These are phyloP conservation scores for Davidsoniella neocaledoniae DNA, from an alignment of 2,329 filamentous ascomycete genomes.

Conservation along the genomic window DNA sequence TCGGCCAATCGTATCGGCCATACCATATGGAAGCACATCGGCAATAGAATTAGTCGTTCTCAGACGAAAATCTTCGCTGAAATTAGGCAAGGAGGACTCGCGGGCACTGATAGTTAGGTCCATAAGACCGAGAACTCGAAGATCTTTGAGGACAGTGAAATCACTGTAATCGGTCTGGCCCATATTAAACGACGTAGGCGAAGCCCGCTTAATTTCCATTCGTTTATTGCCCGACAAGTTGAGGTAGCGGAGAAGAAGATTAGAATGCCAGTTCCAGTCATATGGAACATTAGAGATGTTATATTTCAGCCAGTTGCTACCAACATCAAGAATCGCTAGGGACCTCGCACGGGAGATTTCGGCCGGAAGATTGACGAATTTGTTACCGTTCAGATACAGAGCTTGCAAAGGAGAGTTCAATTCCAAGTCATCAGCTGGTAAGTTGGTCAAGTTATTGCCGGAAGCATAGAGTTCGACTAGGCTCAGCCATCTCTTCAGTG, in stretches of 20 bases:
- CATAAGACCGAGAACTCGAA: conserved; percentile 86
- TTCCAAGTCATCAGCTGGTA: conserved; percentile 88
- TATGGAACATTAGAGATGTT: conserved; percentile 99
- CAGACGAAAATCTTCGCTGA: conserved; percentile 87
- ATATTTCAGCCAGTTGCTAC: conserved; percentile 91
- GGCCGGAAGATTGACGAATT: conserved; percentile 89
- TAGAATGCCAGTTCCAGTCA: conserved; percentile 99
- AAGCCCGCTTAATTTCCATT: conserved; percentile 60
- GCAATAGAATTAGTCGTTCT: conserved; percentile 92
- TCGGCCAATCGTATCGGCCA: conserved; percentile 87
- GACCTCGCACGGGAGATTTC: conserved; percentile 91
- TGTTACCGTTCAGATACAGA: conserved; percentile 91
- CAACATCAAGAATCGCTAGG: conserved; percentile 80
- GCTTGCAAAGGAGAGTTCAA: conserved; percentile 64
- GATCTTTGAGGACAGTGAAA: conserved; percentile 68
- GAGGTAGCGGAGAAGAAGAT: conserved; percentile 83
- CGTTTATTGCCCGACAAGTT: conserved; percentile 96
- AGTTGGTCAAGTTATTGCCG: conserved; percentile 78
- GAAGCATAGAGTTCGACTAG: conserved; percentile 87
- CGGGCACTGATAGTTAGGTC: conserved; percentile 81
- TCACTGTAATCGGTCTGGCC: conserved; percentile 44
- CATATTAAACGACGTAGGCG: not conserved
- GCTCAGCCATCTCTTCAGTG: conserved; percentile 77
- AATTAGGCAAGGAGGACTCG: conserved; percentile 70
- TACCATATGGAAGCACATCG: conserved; percentile 82